Conservation (phyloP, 2,329 filamentous ascomycete genomes). For the Saccharata proteae region DNA sequence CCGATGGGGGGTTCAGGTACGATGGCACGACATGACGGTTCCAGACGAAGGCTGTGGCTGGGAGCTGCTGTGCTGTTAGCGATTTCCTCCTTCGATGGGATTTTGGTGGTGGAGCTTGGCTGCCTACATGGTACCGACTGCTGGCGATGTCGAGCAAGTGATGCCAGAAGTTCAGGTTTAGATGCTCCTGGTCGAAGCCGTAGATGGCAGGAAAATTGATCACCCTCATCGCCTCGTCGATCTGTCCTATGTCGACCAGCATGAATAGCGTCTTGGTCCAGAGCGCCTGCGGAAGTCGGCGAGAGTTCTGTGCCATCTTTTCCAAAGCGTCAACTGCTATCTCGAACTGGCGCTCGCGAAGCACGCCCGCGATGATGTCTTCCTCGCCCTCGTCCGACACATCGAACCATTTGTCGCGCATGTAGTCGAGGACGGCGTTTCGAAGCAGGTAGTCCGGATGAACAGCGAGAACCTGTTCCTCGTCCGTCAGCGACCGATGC, state of each 20-base stretch:
- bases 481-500: slow-evolving; percentile 24
- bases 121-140: slow-evolving; percentile 41
- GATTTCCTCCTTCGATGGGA: background rate
- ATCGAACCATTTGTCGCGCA: slow-evolving; percentile 61
- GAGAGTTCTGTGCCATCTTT: slow-evolving; percentile 46
- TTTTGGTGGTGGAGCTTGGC: too few species aligned
- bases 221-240: slow-evolving; percentile 64
- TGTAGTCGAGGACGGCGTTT: slow-evolving; percentile 56
- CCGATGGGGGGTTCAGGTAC: slow-evolving; percentile 51
- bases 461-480: slow-evolving; percentile 49
- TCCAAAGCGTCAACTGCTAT: slow-evolving; percentile 61
- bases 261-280: slow-evolving; percentile 66
- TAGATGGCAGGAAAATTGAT: slow-evolving; percentile 41
- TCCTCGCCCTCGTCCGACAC: slow-evolving; percentile 51
- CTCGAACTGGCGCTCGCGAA: slow-evolving; percentile 76
- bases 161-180: slow-evolving; percentile 51
- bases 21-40: slow-evolving; percentile 46
- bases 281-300: slow-evolving; percentile 66
- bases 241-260: slow-evolving; percentile 58
- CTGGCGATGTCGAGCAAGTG: slow-evolving; percentile 68
- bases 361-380: slow-evolving; percentile 57
- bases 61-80: slow-evolving; percentile 34
- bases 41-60: slow-evolving; percentile 62
- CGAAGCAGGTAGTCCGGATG: slow-evolving; percentile 79
- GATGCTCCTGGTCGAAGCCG: slow-evolving; percentile 25